Base-by-base conservation (phyloP, 768 basidiomycete species). In the Termitomyces sp. region DNA sequence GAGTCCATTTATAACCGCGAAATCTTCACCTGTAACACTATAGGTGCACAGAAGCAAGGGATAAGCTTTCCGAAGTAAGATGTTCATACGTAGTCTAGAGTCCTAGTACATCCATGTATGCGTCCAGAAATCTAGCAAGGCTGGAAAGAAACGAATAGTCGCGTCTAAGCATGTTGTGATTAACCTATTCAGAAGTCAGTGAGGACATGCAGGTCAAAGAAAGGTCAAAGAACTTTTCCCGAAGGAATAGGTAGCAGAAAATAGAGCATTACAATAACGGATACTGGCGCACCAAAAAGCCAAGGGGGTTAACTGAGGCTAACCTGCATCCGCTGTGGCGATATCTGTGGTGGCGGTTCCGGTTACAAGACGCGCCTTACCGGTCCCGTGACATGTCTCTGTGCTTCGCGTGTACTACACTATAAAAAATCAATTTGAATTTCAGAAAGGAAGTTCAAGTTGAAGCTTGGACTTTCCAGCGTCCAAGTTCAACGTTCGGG, bases 361-460 rank as follows among this genome's bases (percentile, higher is more conserved):
- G 52, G 52, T 53, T 36, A 53, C 7, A 20, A 38, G 38, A 62
- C 42, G 64, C 49, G 64, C 39, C 51, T 36, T 54, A 33, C 62
- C 58, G 60, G 51, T 63, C 51, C 18, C 59, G 51, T 61, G 60
- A 58, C 33, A 5, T 42, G 9, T 20, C 4, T 11, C 20, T 38
- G 52, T 22, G 15, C 33, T 45, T 28, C 55, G 57, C 55, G 49
- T 61, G 60, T 20, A 35, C 44, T 20, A 11, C 40, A 42, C 35
- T 7, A n/a, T n/a, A n/a, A n/a, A n/a, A n/a, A n/a, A n/a, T n/a
- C n/a, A n/a, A n/a, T n/a, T n/a, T n/a, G n/a, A n/a, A n/a, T n/a
- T n/a, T n/a, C n/a, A n/a, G n/a, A n/a, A n/a, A n/a, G n/a, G n/a
- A n/a, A n/a, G n/a, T n/a, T n/a, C n/a, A n/a, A n/a, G n/a, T n/a